Conservation (phyloP, 768 basidiomycete species). For the Lactarius evosmus region DNA sequence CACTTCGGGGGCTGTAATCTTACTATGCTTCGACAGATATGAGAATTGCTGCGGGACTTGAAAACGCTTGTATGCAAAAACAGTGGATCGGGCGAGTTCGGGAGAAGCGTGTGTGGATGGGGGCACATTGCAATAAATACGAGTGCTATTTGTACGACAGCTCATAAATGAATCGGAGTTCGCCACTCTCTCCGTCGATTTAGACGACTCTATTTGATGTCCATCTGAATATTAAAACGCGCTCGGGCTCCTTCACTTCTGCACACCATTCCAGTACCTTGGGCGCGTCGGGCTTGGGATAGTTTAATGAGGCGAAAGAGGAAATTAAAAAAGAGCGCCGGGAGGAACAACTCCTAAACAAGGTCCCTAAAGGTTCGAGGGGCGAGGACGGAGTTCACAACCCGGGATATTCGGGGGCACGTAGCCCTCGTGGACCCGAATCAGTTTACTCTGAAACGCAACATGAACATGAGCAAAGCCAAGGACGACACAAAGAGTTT, state of each 20-base stretch:
- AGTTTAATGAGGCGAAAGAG: background rate
- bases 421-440: background rate
- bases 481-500: background rate
- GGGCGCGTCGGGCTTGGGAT: background rate
- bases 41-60: background rate
- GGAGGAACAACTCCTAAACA: background rate
- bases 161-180: background rate
- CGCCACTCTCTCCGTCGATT: background rate
- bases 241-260: background rate
- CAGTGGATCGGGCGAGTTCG: background rate
- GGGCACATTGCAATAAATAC: background rate
- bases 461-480: background rate
- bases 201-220: background rate
- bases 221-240: background rate
- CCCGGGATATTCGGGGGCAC: background rate
- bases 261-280: background rate
- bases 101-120: background rate
- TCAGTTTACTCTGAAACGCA: slow-evolving; percentile 11
- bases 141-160: background rate
- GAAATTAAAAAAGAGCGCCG: background rate
- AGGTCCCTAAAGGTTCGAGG: background rate
- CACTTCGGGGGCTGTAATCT: background rate
- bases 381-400: background rate
- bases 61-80: background rate
- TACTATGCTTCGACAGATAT: background rate